Evolutionary conservation across 2,329 filamentous ascomycete species (phyloP).

Genomic region (Fusarium nematophilum): DNA sequence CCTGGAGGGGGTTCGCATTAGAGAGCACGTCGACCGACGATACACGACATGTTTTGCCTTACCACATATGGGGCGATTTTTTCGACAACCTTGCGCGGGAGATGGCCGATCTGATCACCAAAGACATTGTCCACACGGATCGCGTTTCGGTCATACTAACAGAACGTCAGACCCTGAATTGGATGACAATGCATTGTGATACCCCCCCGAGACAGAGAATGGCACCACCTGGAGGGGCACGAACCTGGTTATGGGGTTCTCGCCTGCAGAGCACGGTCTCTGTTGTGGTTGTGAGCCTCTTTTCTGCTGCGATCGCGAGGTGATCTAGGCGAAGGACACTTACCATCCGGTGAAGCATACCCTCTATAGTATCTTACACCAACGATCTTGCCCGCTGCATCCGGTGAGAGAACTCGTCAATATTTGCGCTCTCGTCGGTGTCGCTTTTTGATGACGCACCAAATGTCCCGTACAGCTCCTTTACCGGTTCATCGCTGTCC

Average conservation of each 20-base stretch:
- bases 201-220: conserved; percentile 5
- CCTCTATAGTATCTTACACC: conserved; percentile 71
- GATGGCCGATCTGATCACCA: conserved; percentile 80
- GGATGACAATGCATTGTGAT: not conserved
- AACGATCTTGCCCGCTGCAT: conserved; percentile 60
- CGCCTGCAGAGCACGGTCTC: conserved; percentile 70
- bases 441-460: conserved; percentile 45
- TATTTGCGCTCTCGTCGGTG: no score
- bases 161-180: conserved; percentile 10
- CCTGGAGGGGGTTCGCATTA: conserved; percentile 55
- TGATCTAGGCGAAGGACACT: not conserved
- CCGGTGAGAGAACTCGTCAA: conserved; percentile 16
- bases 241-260: conserved; percentile 72
- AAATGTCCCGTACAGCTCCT: conserved; percentile 61
- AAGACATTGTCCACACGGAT: conserved; percentile 84
- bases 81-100: conserved; percentile 73
- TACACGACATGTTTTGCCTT: conserved; percentile 35
- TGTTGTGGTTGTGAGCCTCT: conserved; percentile 22
- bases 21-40: conserved; percentile 9
- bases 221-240: conserved; percentile 25
- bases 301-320: no score
- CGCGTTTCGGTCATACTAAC: conserved; percentile 77
- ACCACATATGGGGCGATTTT: conserved; percentile 81
- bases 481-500: conserved; percentile 52
- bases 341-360: conserved; percentile 66